Evolutionary conservation across 495 filamentous ascomycete genomes (phyloP).

Genomic region (Hypomontagnella monticulosa): DNA sequence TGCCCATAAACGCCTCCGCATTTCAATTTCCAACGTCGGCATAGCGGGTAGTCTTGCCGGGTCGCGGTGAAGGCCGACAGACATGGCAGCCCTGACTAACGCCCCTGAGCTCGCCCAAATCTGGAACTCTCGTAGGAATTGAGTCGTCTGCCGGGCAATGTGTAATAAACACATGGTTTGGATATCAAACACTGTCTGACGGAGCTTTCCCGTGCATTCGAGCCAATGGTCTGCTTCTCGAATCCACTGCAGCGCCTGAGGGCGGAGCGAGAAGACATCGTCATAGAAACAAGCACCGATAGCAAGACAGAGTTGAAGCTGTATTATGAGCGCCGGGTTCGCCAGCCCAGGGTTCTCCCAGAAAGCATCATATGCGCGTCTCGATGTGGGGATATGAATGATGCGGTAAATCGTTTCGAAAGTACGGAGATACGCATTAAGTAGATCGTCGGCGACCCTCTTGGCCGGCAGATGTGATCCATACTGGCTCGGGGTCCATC

Average conservation of each 20-base stretch:
- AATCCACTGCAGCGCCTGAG: constrained; percentile 66
- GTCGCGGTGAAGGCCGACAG: constrained; percentile 68
- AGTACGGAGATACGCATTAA: constrained; percentile 60
- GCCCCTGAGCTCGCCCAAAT: constrained; percentile 66
- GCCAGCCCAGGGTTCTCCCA: constrained; percentile 44
- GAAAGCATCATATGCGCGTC: constrained; percentile 52
- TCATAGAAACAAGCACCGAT: constrained; percentile 66
- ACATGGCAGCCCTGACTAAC: constrained; percentile 65
- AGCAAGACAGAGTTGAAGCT: constrained; percentile 68
- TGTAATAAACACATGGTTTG: constrained; percentile 68
- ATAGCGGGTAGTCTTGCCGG: constrained; percentile 53
- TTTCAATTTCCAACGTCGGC: constrained; percentile 64
- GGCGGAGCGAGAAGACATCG: constrained; percentile 54
- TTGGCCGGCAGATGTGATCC: constrained; percentile 46
- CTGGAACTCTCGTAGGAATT: constrained; percentile 58
- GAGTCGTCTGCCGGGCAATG: constrained; percentile 63
- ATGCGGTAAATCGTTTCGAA: constrained; percentile 64
- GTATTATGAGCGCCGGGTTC: constrained; percentile 56
- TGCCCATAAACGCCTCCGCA: constrained; percentile 71
- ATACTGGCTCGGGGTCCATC: constrained; percentile 39
- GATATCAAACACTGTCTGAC: constrained; percentile 61
- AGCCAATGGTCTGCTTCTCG: constrained; percentile 70
- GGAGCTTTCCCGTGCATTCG: constrained; percentile 61
- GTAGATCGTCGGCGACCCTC: constrained; percentile 53
- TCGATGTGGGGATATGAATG: constrained; percentile 59